Evolutionary conservation across 768 basidiomycete species (phyloP), one percentile per base, ranked within the genome.

Genomic region (Jaapia argillacea): DNA sequence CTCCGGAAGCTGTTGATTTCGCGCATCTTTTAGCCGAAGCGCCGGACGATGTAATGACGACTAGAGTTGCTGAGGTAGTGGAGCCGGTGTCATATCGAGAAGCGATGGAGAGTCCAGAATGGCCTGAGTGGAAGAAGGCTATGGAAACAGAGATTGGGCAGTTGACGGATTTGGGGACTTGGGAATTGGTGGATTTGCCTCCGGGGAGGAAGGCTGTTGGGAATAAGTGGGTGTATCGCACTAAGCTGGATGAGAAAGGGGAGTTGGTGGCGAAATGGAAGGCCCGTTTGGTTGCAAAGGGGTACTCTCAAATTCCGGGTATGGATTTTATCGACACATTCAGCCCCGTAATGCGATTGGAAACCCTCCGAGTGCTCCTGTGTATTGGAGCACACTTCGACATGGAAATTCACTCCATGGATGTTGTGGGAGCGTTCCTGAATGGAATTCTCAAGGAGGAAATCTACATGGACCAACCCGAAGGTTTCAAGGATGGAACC

Each of bases 181-280:
- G 37, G 37, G 26, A 41, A 3, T 4, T 54, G 21, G 47, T 45
- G 1, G 14, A 35, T 16, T 40, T 50, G 6, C 58, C 58, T 6
- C 23, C 23, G 25, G 55, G 47, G 26, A 42, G 49, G 28, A 49
- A 51, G 22, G 28, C 50, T 1, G 52, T 61, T 20, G 47, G 47
- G 0, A 47, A 24, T 21, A 43, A 40, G 42, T 58, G 56, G 54
- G 60, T 61, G 3, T 61, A 49, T 43, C 39, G 45, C 0, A 27
- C 46, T 24, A 62, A 60, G 45, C 27, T 39, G 20, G 45, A 55
- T 35, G 39, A 23, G 18, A 35, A 7, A 12, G 37, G 37, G 10
- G 28, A 10, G 28, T 16, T 16, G 10, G n/a, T n/a, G n/a, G 28
- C 28, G 10, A 10, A 16, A 10, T 33, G 16, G 10, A 33, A 33